phyloP scores from a whole-genome alignment of 2,329 filamentous ascomycete genomes.

The Diaporthe aspalathi region DNA sequence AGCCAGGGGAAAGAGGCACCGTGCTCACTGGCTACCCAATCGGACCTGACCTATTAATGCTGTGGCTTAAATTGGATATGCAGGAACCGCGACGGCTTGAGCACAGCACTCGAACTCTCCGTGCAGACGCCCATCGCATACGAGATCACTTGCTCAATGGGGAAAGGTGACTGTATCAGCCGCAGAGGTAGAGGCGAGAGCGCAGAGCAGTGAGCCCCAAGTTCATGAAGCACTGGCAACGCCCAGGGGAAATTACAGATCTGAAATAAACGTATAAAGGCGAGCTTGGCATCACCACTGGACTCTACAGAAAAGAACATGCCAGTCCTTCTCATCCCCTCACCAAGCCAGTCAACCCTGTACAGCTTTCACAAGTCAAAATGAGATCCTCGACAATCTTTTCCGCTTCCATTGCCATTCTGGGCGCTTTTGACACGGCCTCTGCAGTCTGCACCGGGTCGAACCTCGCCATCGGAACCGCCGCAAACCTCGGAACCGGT shows the following conservation, averaged over 20 bases:
- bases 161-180: conserved; percentile 19
- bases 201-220: background rate
- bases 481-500: background rate
- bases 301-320: too few species aligned
- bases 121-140: background rate
- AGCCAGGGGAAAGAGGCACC: background rate
- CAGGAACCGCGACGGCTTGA: conserved; percentile 12
- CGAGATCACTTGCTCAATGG: conserved; percentile 17
- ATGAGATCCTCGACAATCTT: conserved; percentile 24
- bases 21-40: conserved; percentile 25
- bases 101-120: background rate
- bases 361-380: background rate
- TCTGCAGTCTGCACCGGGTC: conserved; percentile 34
- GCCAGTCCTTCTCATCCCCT: too few species aligned
- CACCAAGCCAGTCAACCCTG: background rate
- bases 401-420: conserved; percentile 26
- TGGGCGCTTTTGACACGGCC: conserved; percentile 31
- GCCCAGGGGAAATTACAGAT: background rate
- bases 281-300: background rate
- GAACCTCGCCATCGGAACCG: conserved; percentile 27
- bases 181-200: background rate
- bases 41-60: conserved; percentile 3
- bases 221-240: background rate
- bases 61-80: conserved; percentile 25
- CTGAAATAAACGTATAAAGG: conserved; percentile 1